phyloP scores from a whole-genome alignment of 106 monocot genomes.

The Apostasia ramifera region DNA sequence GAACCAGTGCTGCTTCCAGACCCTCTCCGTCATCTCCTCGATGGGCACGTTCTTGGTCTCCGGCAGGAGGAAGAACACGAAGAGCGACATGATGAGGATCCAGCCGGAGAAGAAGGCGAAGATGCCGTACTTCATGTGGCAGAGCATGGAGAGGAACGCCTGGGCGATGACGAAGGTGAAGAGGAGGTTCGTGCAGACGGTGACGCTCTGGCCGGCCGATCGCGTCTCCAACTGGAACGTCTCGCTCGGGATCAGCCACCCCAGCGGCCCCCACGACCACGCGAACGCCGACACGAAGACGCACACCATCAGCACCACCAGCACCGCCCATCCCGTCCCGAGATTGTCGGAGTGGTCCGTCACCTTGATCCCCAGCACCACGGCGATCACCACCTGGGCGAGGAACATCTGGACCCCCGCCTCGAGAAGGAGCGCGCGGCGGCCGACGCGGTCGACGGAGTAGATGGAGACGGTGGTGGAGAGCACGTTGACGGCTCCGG shows the following conservation, averaged over 20 bases:
- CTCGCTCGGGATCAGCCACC: constrained; percentile 17
- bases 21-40: constrained; percentile 26
- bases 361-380: constrained; percentile 10
- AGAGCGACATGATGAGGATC: constrained; percentile 49
- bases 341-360: constrained; percentile 9
- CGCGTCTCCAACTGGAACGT: constrained; percentile 15
- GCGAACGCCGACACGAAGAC: constrained; percentile 7
- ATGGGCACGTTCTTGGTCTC: constrained; percentile 48
- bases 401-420: constrained; percentile 17
- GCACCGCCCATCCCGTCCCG: constrained; percentile 2
- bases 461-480: constrained; percentile 13
- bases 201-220: constrained; percentile 15
- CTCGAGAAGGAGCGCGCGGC: constrained; percentile 9
- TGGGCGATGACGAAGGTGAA: constrained; percentile 14
- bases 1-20: background rate
- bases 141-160: constrained; percentile 72
- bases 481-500: constrained; percentile 11
- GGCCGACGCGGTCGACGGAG: constrained; percentile 11
- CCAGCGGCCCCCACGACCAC: background rate
- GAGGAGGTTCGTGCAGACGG: constrained; percentile 12
- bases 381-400: constrained; percentile 9
- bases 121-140: constrained; percentile 68
- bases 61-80: constrained; percentile 15
- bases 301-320: constrained; percentile 9
- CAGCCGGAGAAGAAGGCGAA: constrained; percentile 72